A percentile compares a stretch with the other conserved stretches of the same genome.
Conservation (phyloP, 345 rosid species). For the Microcos paniculata region DNA sequence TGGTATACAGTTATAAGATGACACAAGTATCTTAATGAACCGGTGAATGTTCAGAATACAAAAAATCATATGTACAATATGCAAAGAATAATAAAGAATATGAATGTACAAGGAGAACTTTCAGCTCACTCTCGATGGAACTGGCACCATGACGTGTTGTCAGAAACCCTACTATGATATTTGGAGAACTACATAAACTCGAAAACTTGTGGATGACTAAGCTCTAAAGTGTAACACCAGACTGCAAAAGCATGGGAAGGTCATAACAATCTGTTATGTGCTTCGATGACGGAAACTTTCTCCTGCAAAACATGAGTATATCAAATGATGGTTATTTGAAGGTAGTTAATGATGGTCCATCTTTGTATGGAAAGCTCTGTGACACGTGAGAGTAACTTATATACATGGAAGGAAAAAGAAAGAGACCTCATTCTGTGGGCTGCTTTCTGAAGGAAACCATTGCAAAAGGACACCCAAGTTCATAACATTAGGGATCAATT, state of each 20-base stretch:
- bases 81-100: constrained; percentile 7
- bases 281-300: constrained; percentile 49
- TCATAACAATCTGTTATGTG: constrained; percentile 58
- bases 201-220: not conserved
- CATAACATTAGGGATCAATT: constrained; percentile 77
- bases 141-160: not conserved
- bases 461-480: constrained; percentile 80
- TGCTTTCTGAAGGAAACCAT: constrained; percentile 80
- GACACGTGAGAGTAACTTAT: not conserved
- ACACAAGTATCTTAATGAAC: not conserved
- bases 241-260: not conserved
- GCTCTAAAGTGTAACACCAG: not conserved
- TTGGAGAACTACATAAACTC: not conserved
- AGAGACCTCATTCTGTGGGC: constrained; percentile 60
- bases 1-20: not conserved
- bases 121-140: not conserved
- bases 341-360: too few relatives aligned
- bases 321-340: not conserved
- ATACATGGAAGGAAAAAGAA: not conserved
- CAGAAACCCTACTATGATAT: not conserved
- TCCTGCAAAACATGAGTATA: constrained; percentile 40
- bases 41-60: not conserved
- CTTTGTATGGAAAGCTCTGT: not conserved
- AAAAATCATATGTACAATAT: constrained; percentile 6
- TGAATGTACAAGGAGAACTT: not conserved